Evolutionary conservation across 495 filamentous ascomycete genomes (phyloP).

Genomic region (Hypoxylon fuscum): DNA sequence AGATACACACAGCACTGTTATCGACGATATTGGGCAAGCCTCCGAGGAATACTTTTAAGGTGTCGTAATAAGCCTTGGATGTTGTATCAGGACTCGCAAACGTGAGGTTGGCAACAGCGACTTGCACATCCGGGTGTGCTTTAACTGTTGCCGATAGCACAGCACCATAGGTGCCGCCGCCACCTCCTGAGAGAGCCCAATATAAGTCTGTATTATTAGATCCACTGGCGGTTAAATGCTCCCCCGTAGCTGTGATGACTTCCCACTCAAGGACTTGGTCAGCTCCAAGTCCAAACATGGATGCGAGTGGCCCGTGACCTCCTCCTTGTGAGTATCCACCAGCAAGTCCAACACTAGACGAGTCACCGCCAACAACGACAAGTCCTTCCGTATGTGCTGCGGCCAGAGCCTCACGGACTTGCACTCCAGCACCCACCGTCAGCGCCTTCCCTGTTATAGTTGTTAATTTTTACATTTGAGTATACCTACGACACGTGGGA

Average conservation of each 20-base stretch:
- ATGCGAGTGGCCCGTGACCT: slow-evolving; percentile 65
- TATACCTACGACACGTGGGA: no score
- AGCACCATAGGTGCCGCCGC: slow-evolving; percentile 62
- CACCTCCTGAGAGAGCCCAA: slow-evolving; percentile 69
- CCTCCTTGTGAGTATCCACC: slow-evolving; percentile 66
- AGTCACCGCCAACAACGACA: slow-evolving; percentile 62
- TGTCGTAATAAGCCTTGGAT: slow-evolving; percentile 58
- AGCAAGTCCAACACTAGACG: slow-evolving; percentile 57
- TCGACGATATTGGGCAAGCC: background rate
- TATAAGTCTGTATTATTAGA: slow-evolving; percentile 62
- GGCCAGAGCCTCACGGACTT: slow-evolving; percentile 61
- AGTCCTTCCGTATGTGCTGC: slow-evolving; percentile 55
- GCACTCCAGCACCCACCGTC: slow-evolving; percentile 67
- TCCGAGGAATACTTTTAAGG: background rate
- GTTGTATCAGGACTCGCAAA: slow-evolving; percentile 50
- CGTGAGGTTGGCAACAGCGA: slow-evolving; percentile 37
- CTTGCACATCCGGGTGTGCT: slow-evolving; percentile 41
- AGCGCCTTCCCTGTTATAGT: slow-evolving; percentile 62
- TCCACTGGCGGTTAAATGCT: slow-evolving; percentile 55
- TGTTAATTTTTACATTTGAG: no score
- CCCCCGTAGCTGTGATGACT: slow-evolving; percentile 60
- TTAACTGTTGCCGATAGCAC: slow-evolving; percentile 57
- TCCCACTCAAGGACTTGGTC: slow-evolving; percentile 68
- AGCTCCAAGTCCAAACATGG: slow-evolving; percentile 65
- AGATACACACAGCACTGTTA: background rate